Base-by-base conservation (phyloP, 441 rosid species). In the Metrosideros polymorpha region DNA sequence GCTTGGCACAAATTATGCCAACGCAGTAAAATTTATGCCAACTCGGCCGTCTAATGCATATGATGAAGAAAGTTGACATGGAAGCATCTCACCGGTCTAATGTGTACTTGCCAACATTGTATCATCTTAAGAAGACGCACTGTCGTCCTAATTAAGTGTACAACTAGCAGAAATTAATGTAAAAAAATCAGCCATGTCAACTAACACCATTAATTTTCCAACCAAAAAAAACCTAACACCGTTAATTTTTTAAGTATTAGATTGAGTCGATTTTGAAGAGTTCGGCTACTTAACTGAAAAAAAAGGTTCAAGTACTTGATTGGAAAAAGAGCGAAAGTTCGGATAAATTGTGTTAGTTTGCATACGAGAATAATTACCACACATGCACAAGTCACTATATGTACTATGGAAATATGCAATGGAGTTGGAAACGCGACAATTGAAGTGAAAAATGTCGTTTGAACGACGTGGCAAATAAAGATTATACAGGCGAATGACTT, bases 11-110 rank as follows among this genome's bases (percentile, higher is more conserved):
- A 61, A 61, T 61, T 61, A 7, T 61, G 39, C 22, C 71, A 61
- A 18, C 24, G 12, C 22, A 7, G 24, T 18, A 52, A 52, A 52
- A 52, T 18, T 52, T 6, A 52, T 52, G 8, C 24, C 54, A 52
- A 8, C 71, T 2, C 8, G 3, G 12, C 32, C 30, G 39, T 30
- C 0, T 61, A 0, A 7, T 29, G 71, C 6, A 0, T 61, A 61
- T 29, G 71, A 59, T 14, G 39, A 59, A 59, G 39, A 57, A 57
- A 57, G 9, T 12, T 57, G 66, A 57, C 63, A 57, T 1, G 63
- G 63, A 14, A 61, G 39, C 39, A 61, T 61, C 39, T 29, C 71
- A 30, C 71, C 39, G 17, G 18, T 61, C 71, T 59, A 15, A 4
- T 52, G 39, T 61, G 71, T 15, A 15, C 39, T 29, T 7, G 17